Percentiles rank a stretch among this genome's conserved stretches.
Evolutionary conservation across 23 red algal genomes (phyloP).

Genomic region (Gracilaria domingensis): DNA sequence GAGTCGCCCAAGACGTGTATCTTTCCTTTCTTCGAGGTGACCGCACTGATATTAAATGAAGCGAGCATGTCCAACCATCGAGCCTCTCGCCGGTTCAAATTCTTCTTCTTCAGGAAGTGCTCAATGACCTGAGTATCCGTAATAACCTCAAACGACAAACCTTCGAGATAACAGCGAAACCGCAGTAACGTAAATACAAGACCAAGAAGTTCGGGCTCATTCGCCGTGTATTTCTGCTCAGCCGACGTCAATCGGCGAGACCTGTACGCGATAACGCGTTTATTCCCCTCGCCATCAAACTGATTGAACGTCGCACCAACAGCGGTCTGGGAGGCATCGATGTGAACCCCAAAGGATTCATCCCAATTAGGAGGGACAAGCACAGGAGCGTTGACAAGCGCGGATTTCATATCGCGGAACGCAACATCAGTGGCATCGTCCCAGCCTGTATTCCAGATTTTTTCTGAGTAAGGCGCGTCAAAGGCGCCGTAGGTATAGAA

Average conservation of each 20-base stretch:
- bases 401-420: background rate
- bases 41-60: background rate
- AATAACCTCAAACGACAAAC: constrained; percentile 9
- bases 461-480: background rate
- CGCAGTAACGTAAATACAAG: background rate
- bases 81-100: background rate
- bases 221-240: constrained; percentile 21
- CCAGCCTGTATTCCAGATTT: background rate
- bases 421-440: background rate
- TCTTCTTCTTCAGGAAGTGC: constrained; percentile 14
- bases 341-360: background rate
- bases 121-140: constrained; percentile 18
- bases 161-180: constrained; percentile 5
- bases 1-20: constrained; percentile 33
- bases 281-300: background rate
- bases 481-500: background rate
- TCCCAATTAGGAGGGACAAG: constrained; percentile 4
- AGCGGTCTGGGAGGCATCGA: background rate
- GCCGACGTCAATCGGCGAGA: background rate
- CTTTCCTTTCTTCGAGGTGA: background rate
- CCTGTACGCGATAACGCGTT: background rate
- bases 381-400: background rate
- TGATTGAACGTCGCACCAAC: background rate
- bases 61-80: constrained; percentile 1
- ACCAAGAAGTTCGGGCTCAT: constrained; percentile 19